Conservation (phyloP, 192 early-diverging fungal species). For the Kickxella alabastrina region DNA sequence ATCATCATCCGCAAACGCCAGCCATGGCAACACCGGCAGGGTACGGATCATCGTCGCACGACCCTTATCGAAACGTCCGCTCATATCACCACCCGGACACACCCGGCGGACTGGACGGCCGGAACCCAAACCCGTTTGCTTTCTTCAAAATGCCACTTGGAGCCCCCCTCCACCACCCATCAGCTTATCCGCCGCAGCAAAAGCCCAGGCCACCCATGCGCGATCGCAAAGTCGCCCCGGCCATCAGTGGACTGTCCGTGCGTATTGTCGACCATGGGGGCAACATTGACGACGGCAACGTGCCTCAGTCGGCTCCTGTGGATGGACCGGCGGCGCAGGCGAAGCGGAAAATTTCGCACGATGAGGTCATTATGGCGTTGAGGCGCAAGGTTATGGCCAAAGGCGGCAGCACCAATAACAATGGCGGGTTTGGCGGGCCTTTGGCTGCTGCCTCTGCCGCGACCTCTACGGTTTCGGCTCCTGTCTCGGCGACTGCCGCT, state of each 20-base stretch:
- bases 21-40: constrained; percentile 10
- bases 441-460: too few relatives aligned
- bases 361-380: constrained; percentile 50
- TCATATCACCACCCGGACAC: constrained; percentile 53
- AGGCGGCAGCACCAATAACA: constrained; percentile 1
- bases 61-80: constrained; percentile 9
- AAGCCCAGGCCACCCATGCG: constrained; percentile 5
- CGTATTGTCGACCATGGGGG: constrained; percentile 16
- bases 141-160: constrained; percentile 52
- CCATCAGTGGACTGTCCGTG: constrained; percentile 43
- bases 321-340: constrained; percentile 26
- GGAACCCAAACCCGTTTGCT: constrained; percentile 43
- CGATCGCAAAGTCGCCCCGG: constrained; percentile 24
- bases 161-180: constrained; percentile 42
- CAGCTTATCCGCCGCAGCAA: constrained; percentile 15
- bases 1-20: constrained; percentile 2
- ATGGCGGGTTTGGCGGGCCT: too few relatives aligned
- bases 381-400: constrained; percentile 53
- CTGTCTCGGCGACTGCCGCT: too few relatives aligned
- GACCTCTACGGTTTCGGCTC: too few relatives aligned
- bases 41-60: constrained; percentile 9
- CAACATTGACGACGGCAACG: constrained; percentile 1
- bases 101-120: constrained; percentile 40
- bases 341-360: constrained; percentile 49
- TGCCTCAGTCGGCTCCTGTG: constrained; percentile 46